These are phyloP conservation scores for Fusarium sp. DNA, from an alignment of 2,329 filamentous ascomycete genomes.

Conservation along the genomic window DNA sequence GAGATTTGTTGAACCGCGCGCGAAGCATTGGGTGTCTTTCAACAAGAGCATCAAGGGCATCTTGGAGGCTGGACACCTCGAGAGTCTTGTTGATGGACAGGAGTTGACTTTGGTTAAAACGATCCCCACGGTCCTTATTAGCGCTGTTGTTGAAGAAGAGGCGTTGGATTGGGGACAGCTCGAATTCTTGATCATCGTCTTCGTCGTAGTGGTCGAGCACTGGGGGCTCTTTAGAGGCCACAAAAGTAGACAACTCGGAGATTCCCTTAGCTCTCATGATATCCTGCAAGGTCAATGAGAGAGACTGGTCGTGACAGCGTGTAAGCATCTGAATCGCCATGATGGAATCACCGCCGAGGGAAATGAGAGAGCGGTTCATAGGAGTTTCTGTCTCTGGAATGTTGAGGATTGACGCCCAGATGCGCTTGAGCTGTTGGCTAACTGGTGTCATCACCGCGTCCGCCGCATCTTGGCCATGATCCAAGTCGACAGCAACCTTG, in stretches of 20 bases:
- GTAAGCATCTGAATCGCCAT: constrained; percentile 55
- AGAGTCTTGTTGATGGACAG: constrained; percentile 43
- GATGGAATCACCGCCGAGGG: constrained; percentile 56
- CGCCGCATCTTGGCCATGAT: constrained; percentile 21
- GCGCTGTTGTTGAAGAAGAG: constrained; percentile 50
- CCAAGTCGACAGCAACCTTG: constrained; percentile 50
- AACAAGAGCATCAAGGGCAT: constrained; percentile 41
- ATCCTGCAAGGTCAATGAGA: constrained; percentile 46
- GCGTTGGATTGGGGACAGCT: constrained; percentile 55
- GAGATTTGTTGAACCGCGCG: constrained; percentile 41
- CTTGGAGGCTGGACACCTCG: constrained; percentile 4
- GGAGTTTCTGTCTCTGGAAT: constrained; percentile 43
- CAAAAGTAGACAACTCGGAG: constrained; percentile 29
- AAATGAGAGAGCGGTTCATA: constrained; percentile 48
- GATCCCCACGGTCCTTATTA: constrained; percentile 41
- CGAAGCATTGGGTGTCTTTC: constrained; percentile 49
- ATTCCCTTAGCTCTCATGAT: constrained; percentile 46
- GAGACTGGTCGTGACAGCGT: constrained; percentile 43
- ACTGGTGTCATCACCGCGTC: background rate
- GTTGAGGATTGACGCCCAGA: constrained; percentile 55
- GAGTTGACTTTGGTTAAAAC: constrained; percentile 57
- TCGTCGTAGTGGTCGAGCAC: background rate
- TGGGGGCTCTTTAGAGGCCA: background rate
- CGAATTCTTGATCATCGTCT: constrained; percentile 39
- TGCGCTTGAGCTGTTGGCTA: constrained; percentile 21